phyloP scores from a whole-genome alignment of 331 rosid genomes.

The Pyracantha coccinea region DNA sequence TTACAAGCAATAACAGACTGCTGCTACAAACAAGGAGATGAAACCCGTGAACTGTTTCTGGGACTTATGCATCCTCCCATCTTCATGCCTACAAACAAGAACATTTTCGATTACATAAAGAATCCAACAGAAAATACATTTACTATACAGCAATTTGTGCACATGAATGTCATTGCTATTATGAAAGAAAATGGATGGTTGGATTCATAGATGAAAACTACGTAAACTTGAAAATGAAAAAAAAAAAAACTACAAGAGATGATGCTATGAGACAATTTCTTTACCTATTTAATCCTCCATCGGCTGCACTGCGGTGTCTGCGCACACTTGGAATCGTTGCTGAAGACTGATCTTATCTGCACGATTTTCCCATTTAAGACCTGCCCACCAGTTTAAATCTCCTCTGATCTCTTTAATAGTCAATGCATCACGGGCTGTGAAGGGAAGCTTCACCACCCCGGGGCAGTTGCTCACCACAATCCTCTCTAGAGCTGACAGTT shows the following conservation, averaged over 20 bases:
- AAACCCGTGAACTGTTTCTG: not conserved
- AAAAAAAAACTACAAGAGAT: not conserved
- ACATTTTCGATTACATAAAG: not conserved
- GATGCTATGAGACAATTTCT: too few relatives aligned
- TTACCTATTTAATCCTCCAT: not conserved
- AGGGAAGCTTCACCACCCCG: not conserved
- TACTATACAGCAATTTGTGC: not conserved
- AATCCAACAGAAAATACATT: not conserved
- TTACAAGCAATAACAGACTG: too few relatives aligned
- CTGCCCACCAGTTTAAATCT: constrained; percentile 2
- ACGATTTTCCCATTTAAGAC: not conserved
- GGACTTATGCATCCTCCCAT: not conserved
- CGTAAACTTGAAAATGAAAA: not conserved
- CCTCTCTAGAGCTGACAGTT: not conserved
- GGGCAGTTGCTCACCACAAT: constrained; percentile 9
- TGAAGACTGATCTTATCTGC: not conserved
- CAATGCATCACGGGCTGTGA: not conserved
- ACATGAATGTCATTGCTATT: not conserved
- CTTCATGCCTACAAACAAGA: not conserved
- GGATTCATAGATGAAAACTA: not conserved
- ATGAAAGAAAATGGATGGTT: not conserved
- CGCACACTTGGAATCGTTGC: not conserved
- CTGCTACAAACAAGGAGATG: not conserved
- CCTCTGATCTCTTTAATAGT: constrained; percentile 8
- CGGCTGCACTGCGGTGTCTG: not conserved